Evolutionary conservation across 371 early-diverging fungal genomes (phyloP), one percentile per base, ranked within the genome.

Genomic region (Haplosporangium sp.): DNA sequence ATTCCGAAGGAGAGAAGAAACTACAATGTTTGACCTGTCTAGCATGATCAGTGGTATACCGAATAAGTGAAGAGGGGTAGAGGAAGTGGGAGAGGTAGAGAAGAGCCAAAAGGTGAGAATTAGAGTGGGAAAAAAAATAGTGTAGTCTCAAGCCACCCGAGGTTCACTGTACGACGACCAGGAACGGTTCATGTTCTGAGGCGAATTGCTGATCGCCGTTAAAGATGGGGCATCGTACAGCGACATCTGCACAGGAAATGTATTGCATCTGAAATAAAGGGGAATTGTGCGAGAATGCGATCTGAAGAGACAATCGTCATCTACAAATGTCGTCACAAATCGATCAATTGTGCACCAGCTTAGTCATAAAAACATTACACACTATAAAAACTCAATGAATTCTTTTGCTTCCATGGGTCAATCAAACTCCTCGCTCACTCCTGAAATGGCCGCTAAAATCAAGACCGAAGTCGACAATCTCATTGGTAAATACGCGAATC

Each of bases 381-480:
- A n/a, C n/a, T 13, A 6, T 37, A 37, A 53, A 18, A 21, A 6
- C 14, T 3, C 55, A 58, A 43, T 23, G 16, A 21, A 11, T 38
- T 38, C 40, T 55, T 21, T 48, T 54, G 16, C 20, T 29, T 14
- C 42, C 46, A 76, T 76, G 76, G 76, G 76, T 50, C 71, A 70
- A 76, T 66, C 67, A 65, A 59, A 58, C 45, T 70, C 76, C 20
- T 61, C 70, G 18, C 70, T 76, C 41, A 62, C 71, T 67, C 71
- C 76, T 64, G 76, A 76, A 70, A 66, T 67, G 71, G 64, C 67
- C 41, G 55, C 76, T 40, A n/a, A 43, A 7, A 64, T 76, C 71
- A 70, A 76, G 63, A 55, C 63, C 48, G n/a, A 67, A 47, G 62
- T 76, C 71, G 71, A 76, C 23, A 46, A 21, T 16, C 52, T 76